Evolutionary conservation across 331 rosid species (phyloP), one percentile per base, ranked within the genome.

Genomic region (Ulmus americana): DNA sequence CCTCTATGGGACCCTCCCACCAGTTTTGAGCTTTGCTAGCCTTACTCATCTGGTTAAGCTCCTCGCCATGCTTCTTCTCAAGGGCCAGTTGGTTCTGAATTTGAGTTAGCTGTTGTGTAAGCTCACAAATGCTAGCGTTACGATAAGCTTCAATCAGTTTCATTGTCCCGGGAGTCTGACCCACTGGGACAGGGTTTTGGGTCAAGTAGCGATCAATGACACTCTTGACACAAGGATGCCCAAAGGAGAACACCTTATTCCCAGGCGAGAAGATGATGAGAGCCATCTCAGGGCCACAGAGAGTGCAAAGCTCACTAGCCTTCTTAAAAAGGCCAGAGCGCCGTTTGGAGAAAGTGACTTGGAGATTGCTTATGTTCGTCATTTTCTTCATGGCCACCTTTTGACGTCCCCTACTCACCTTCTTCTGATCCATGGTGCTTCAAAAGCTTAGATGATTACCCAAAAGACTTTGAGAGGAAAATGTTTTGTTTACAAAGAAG

Each of bases 71-170:
- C 70, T 83, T 88, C 73, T 71, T 81, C 55, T 86, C 92, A 0
- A 45, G 45, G 79, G 86, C 96, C 20, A 88, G 58, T 5, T 83
- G 88, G 14, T 41, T 82, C 1, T 66, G 50, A 18, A 77, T 50
- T 56, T 84, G 92, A 0, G 92, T 82, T 6, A 88, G 60, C 11
- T 86, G 84, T 45, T 60, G 6, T 61, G 88, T 91, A 44, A 86
- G 87, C 28, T 88, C 95, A 0, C 90, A 78, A 6, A 91, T 82
- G 12, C 71, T 84, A 4, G 87, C 88, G 1, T 80, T 88, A 5
- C 89, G 72, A 35, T 86, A 92, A 0, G 95, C 96, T 76, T 91
- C 95, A 0, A 91, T 84, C 12, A 91, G 70, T 5, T 83, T 95
- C 39, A 74, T 75, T 0, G 91, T 73, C 2, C 73, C 0, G 84